These are phyloP conservation scores for Cydonia oblonga DNA, from an alignment of 331 rosid genomes.

Conservation along the genomic window DNA sequence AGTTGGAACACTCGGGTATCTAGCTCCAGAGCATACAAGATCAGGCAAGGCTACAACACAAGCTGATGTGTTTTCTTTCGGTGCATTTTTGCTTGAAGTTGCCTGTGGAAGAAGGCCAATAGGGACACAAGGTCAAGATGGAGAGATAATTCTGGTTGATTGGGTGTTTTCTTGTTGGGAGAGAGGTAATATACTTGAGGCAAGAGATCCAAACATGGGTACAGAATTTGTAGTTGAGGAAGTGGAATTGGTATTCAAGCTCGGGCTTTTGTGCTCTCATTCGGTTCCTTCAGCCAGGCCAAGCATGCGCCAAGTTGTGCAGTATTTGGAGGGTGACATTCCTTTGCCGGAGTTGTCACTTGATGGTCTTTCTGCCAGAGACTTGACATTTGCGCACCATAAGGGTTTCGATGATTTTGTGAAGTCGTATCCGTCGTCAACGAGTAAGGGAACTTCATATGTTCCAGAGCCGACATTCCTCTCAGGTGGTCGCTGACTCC, in stretches of 20 bases:
- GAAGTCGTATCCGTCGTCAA: slow-evolving; percentile 28
- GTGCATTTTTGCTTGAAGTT: slow-evolving; percentile 24
- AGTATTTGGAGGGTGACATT: slow-evolving; percentile 17
- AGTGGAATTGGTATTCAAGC: slow-evolving; percentile 25
- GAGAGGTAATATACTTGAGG: not conserved
- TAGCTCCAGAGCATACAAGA: slow-evolving; percentile 25
- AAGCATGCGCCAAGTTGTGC: slow-evolving; percentile 23
- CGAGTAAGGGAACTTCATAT: slow-evolving; percentile 4
- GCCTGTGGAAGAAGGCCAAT: slow-evolving; percentile 31
- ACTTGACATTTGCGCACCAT: no score
- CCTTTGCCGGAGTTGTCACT: slow-evolving; percentile 13
- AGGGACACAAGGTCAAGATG: no score
- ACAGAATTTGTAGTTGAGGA: not conserved
- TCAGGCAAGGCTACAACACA: slow-evolving; percentile 25
- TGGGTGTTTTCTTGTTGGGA: slow-evolving; percentile 15
- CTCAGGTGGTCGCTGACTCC: slow-evolving; percentile 46
- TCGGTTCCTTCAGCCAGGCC: slow-evolving; percentile 15
- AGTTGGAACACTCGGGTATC: slow-evolving; percentile 28
- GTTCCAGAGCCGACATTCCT: slow-evolving; percentile 33
- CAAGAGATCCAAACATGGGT: slow-evolving; percentile 15
- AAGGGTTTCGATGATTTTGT: not conserved
- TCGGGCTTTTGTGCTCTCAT: slow-evolving; percentile 26
- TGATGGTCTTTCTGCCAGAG: not conserved
- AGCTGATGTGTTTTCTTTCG: slow-evolving; percentile 22
- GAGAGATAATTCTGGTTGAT: no score